These are phyloP conservation scores for Lotmaria passim DNA, from an alignment of 208 protist species.

Conservation along the genomic window DNA sequence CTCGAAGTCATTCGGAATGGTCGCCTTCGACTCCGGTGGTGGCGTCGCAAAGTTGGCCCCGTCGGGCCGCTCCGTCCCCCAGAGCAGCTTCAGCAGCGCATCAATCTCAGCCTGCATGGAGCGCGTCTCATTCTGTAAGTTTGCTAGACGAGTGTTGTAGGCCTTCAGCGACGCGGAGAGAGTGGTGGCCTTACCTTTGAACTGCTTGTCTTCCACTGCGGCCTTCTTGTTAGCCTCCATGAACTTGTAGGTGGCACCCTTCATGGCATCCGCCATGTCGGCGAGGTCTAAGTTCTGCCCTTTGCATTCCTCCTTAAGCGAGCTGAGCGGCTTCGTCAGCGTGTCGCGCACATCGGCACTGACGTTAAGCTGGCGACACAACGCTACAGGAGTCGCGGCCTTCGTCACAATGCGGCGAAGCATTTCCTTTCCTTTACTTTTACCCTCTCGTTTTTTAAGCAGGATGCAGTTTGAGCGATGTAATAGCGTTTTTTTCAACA, in stretches of 20 bases:
- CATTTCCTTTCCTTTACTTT: conserved; percentile 1
- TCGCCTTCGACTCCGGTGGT: conserved; percentile 27
- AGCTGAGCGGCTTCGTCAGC: conserved; percentile 78
- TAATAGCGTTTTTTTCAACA: too few species aligned
- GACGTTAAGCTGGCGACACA: conserved; percentile 34
- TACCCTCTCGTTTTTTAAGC: too few species aligned
- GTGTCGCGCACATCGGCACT: conserved; percentile 54
- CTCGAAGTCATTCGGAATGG: conserved; percentile 51
- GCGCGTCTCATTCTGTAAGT: conserved; percentile 86
- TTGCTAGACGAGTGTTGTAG: conserved; percentile 81
- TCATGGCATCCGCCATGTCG: conserved; percentile 88
- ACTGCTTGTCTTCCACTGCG: conserved; percentile 64
- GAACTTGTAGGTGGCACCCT: conserved; percentile 54
- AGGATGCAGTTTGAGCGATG: too few species aligned
- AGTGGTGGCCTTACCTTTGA: conserved; percentile 78
- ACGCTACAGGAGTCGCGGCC: conserved; percentile 1
- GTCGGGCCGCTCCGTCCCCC: conserved; percentile 77
- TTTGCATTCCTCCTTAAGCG: conserved; percentile 88
- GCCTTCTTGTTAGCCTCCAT: conserved; percentile 58
- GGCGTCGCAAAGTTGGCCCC: conserved; percentile 66
- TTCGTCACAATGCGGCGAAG: conserved; percentile 17
- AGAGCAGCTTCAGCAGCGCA: conserved; percentile 78
- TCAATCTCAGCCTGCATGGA: conserved; percentile 83
- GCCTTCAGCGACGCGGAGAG: conserved; percentile 85
- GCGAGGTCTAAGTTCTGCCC: conserved; percentile 85